phyloP scores from a whole-genome alignment of 2,329 filamentous ascomycete species.

The Verticillium nonalfalfae region DNA sequence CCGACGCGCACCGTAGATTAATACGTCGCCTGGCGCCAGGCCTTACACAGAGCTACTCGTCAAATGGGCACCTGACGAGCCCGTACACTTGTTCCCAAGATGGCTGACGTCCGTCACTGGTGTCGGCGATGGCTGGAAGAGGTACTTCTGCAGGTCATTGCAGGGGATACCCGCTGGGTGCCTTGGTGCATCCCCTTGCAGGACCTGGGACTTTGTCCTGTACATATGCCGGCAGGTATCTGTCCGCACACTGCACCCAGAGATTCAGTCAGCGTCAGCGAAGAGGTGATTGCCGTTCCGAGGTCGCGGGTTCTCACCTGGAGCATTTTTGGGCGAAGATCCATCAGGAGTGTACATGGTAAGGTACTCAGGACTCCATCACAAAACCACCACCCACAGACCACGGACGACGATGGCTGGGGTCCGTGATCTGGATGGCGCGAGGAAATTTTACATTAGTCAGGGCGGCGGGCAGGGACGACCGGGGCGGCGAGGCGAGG shows the following conservation, averaged over 20 bases:
- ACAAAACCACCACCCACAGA: too few species aligned
- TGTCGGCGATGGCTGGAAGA: not conserved
- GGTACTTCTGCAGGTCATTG: not conserved
- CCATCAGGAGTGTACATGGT: too few species aligned
- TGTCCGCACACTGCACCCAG: not conserved
- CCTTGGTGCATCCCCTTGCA: not conserved
- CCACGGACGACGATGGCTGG: not conserved
- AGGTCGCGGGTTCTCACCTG: not conserved
- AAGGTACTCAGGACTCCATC: too few species aligned
- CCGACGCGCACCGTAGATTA: not conserved
- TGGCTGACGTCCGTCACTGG: not conserved
- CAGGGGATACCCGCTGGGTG: not conserved
- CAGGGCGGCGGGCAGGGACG: conserved; percentile 8
- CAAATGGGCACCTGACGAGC: not conserved
- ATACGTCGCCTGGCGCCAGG: not conserved
- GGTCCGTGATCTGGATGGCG: conserved; percentile 3
- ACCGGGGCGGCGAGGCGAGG: not conserved
- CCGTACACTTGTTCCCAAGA: not conserved
- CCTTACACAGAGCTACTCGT: not conserved
- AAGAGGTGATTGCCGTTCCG: not conserved
- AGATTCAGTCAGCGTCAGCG: not conserved
- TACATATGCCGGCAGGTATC: not conserved
- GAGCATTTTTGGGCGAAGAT: not conserved
- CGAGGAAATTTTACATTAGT: conserved; percentile 9
- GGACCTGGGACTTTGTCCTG: not conserved